Evolutionary conservation across 345 rosid genomes (phyloP).

Genomic region (Schrenkiella parvula): DNA sequence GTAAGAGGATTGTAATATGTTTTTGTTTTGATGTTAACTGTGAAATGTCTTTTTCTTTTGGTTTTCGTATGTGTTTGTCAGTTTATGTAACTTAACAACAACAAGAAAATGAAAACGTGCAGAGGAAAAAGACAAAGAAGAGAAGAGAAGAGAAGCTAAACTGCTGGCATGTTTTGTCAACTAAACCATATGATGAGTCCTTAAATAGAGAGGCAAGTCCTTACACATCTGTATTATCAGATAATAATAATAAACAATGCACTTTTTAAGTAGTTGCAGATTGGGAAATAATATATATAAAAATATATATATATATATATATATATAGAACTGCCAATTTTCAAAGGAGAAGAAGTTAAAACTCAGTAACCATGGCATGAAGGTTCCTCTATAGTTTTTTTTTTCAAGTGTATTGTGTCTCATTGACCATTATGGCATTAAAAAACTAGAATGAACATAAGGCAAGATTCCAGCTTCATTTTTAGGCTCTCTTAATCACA

Average conservation of each 20-base stretch:
- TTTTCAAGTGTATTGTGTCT: conserved; percentile 13
- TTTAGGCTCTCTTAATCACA: not conserved
- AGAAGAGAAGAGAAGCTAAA: conserved; percentile 34
- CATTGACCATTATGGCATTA: conserved; percentile 27
- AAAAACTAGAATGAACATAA: conserved; percentile 38
- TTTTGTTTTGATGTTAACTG: not conserved
- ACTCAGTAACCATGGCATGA: conserved; percentile 5
- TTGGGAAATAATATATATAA: not conserved
- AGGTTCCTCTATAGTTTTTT: conserved; percentile 23
- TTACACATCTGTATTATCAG: conserved; percentile 13
- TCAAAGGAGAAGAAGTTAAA: not conserved
- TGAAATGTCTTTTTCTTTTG: not conserved
- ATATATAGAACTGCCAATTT: not conserved
- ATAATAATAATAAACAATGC: conserved; percentile 14
- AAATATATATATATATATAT: too few species aligned
- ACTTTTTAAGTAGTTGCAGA: conserved; percentile 28
- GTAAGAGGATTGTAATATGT: conserved; percentile 2
- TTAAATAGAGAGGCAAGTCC: conserved; percentile 47
- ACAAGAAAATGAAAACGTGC: conserved; percentile 36
- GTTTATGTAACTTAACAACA: not conserved
- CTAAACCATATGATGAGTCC: conserved; percentile 30
- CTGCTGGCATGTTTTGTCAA: conserved; percentile 42
- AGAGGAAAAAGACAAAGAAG: conserved; percentile 32
- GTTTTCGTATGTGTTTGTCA: not conserved
- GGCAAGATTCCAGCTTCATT: conserved; percentile 46